Evolutionary conservation across 805 yeast genomes (phyloP).

Genomic region (Saccharomycopsis vini): DNA sequence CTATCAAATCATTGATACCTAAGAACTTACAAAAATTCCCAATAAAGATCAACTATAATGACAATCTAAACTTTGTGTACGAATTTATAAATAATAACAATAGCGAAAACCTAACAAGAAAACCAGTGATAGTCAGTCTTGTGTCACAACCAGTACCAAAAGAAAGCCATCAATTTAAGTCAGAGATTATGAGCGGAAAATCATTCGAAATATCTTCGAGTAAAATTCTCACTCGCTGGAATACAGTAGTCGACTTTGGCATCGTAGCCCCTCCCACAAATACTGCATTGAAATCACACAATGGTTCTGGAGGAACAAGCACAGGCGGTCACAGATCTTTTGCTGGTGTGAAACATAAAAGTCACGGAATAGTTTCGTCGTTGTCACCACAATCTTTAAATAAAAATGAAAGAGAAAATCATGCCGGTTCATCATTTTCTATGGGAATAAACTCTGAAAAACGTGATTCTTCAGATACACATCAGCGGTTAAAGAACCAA

Average conservation of each 20-base stretch:
- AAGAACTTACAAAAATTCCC: slow-evolving; percentile 23
- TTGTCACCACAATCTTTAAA: slow-evolving; percentile 2
- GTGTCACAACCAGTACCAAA: slow-evolving; percentile 21
- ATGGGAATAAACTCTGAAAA: slow-evolving; percentile 15
- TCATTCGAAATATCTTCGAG: slow-evolving; percentile 3
- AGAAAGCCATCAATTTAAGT: background rate
- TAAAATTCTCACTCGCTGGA: slow-evolving; percentile 31
- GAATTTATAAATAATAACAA: slow-evolving; percentile 28
- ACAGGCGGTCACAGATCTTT: background rate
- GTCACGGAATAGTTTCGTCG: slow-evolving; percentile 1
- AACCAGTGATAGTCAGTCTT: slow-evolving; percentile 26
- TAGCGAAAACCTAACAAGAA: slow-evolving; percentile 20
- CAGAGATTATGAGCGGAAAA: background rate
- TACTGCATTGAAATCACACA: slow-evolving; percentile 29
- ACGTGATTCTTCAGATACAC: slow-evolving; percentile 2
- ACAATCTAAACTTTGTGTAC: slow-evolving; percentile 30
- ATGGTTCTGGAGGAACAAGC: background rate
- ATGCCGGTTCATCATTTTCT: slow-evolving; percentile 10
- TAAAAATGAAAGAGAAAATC: slow-evolving; percentile 4
- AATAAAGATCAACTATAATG: slow-evolving; percentile 24
- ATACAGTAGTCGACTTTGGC: slow-evolving; percentile 34
- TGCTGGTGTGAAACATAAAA: background rate
- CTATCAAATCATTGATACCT: slow-evolving; percentile 19
- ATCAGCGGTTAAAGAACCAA: slow-evolving; percentile 15
- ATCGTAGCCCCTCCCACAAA: slow-evolving; percentile 35